Percentiles rank a stretch among this genome's conserved stretches.
Evolutionary conservation across 169 alveolate genomes (phyloP).

Genomic region (Plasmodium adleri): DNA sequence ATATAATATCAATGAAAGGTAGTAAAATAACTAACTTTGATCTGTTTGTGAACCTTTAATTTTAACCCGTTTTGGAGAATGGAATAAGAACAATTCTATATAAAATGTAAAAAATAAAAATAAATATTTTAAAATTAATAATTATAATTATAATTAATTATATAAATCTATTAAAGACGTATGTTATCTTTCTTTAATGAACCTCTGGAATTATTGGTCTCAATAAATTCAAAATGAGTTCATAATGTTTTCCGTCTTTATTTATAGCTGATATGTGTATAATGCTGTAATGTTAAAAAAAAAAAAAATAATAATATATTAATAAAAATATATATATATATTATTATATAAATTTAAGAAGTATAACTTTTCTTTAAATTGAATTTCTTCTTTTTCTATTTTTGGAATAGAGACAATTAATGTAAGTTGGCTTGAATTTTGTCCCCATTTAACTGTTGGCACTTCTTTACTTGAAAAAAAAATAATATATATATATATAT

Average conservation of each 20-base stretch:
- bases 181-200: background rate
- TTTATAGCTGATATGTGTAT: constrained; percentile 35
- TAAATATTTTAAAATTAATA: background rate
- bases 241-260: constrained; percentile 37
- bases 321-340: background rate
- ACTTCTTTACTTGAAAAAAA: constrained; percentile 14
- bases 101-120: background rate
- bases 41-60: constrained; percentile 36
- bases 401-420: constrained; percentile 42
- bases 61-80: constrained; percentile 21
- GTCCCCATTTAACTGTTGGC: constrained; percentile 77
- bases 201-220: constrained; percentile 73
- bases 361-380: constrained; percentile 72
- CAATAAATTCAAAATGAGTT: constrained; percentile 36
- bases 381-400: constrained; percentile 22
- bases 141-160: background rate
- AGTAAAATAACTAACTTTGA: constrained; percentile 27
- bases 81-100: constrained; percentile 40
- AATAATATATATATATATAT: background rate
- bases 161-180: background rate
- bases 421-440: constrained; percentile 45
- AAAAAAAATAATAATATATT: background rate
- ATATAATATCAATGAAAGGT: background rate
- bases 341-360: constrained; percentile 2
- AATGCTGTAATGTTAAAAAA: constrained; percentile 23